Evolutionary conservation across 2,329 filamentous ascomycete genomes (phyloP).

Genomic region (Fusarium nurragi): DNA sequence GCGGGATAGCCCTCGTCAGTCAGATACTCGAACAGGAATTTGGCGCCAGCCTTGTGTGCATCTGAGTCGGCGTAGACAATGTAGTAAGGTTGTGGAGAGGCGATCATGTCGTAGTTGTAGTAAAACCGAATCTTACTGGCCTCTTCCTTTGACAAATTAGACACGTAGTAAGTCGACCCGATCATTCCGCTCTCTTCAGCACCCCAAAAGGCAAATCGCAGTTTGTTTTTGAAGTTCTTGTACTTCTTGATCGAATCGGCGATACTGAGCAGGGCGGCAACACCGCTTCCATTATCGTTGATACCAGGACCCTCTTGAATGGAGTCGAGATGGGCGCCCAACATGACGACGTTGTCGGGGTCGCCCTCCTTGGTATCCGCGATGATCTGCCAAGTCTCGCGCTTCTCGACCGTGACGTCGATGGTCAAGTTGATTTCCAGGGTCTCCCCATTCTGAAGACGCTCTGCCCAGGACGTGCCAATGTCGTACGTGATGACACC

Average conservation of each 20-base stretch:
- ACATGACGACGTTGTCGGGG: slow-evolving; percentile 51
- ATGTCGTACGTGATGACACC: slow-evolving; percentile 48
- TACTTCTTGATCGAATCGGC: slow-evolving; percentile 48
- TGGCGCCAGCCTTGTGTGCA: slow-evolving; percentile 49
- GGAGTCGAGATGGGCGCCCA: slow-evolving; percentile 53
- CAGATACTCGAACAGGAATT: slow-evolving; percentile 48
- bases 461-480: slow-evolving; percentile 48
- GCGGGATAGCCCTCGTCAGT: slow-evolving; percentile 46
- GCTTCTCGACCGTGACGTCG: slow-evolving; percentile 50
- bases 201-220: slow-evolving; percentile 54
- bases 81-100: slow-evolving; percentile 52
- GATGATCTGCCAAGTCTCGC: slow-evolving; percentile 53
- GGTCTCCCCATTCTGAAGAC: slow-evolving; percentile 45
- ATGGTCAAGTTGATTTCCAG: slow-evolving; percentile 48
- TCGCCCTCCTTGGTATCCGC: slow-evolving; percentile 54
- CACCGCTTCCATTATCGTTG: slow-evolving; percentile 54
- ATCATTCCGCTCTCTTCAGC: slow-evolving; percentile 54
- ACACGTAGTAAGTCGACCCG: slow-evolving; percentile 53
- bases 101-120: slow-evolving; percentile 77
- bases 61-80: slow-evolving; percentile 53
- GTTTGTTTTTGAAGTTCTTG: slow-evolving; percentile 51
- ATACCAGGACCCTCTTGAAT: slow-evolving; percentile 53
- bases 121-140: slow-evolving; percentile 69
- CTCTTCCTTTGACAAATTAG: slow-evolving; percentile 48
- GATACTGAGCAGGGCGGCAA: slow-evolving; percentile 49